Evolutionary conservation across 345 rosid species (phyloP).

Genomic region (Boechera retrofracta): DNA sequence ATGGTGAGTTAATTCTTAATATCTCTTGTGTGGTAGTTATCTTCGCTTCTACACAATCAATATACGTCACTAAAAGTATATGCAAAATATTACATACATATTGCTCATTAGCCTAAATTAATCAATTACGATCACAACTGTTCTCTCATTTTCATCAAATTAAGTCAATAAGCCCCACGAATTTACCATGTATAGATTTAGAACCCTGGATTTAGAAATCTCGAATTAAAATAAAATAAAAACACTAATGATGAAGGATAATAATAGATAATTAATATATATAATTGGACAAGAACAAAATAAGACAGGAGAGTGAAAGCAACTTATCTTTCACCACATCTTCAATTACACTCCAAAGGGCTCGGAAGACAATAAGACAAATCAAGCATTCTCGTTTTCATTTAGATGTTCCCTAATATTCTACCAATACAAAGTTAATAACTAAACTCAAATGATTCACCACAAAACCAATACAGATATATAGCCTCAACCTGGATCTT

Average conservation of each 20-base stretch:
- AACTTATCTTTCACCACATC: slow-evolving; percentile 23
- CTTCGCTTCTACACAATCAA: neutral
- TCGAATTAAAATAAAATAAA: neutral
- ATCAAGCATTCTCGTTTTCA: slow-evolving; percentile 13
- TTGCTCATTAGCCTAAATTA: neutral
- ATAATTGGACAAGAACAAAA: neutral
- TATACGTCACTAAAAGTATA: neutral
- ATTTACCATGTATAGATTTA: neutral
- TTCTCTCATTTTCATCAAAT: neutral
- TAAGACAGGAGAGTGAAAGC: slow-evolving; percentile 4
- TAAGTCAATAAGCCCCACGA: neutral
- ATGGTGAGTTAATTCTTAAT: neutral
- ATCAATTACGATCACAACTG: neutral
- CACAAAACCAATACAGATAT: slow-evolving; percentile 28
- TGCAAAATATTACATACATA: neutral
- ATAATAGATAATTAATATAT: neutral
- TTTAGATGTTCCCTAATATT: slow-evolving; percentile 18
- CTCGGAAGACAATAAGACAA: slow-evolving; percentile 30
- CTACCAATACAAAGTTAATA: slow-evolving; percentile 28
- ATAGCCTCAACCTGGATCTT: slow-evolving; percentile 10
- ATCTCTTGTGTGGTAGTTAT: neutral
- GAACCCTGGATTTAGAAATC: neutral
- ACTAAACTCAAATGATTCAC: slow-evolving; percentile 29
- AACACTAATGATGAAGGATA: neutral
- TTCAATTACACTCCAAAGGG: slow-evolving; percentile 33